Conservation (phyloP, 345 rosid genomes). For the Camelina laxa region DNA sequence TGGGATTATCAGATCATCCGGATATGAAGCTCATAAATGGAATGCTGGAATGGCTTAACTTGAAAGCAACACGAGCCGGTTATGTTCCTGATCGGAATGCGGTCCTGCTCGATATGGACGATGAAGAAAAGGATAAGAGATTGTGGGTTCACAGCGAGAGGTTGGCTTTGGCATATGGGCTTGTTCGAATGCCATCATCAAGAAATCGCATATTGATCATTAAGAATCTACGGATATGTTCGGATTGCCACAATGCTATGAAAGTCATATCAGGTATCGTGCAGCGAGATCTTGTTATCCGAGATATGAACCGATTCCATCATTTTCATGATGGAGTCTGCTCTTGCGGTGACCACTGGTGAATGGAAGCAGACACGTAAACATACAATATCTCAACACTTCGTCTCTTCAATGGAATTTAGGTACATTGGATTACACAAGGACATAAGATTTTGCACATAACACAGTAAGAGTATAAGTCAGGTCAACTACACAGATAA, state of each 20-base stretch:
- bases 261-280: constrained; percentile 69
- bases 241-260: constrained; percentile 75
- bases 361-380: constrained; percentile 35
- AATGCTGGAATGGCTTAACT: constrained; percentile 85
- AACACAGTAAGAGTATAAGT: constrained; percentile 11
- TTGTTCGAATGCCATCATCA: constrained; percentile 54
- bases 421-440: constrained; percentile 20
- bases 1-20: constrained; percentile 60
- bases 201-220: constrained; percentile 64
- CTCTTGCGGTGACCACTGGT: constrained; percentile 89
- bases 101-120: constrained; percentile 61
- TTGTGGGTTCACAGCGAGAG: constrained; percentile 91
- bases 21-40: constrained; percentile 71
- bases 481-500: constrained; percentile 41
- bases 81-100: constrained; percentile 60
- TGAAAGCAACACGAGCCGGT: constrained; percentile 67
- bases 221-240: constrained; percentile 81
- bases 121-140: constrained; percentile 62
- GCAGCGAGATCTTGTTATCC: constrained; percentile 66
- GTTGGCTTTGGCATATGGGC: constrained; percentile 78
- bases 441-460: constrained; percentile 24
- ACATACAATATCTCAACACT: constrained; percentile 21
- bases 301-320: constrained; percentile 90
- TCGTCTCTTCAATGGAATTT: constrained; percentile 20
- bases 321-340: constrained; percentile 72